phyloP scores from a whole-genome alignment of 106 monocot genomes.

The Ottelia alismoides region DNA sequence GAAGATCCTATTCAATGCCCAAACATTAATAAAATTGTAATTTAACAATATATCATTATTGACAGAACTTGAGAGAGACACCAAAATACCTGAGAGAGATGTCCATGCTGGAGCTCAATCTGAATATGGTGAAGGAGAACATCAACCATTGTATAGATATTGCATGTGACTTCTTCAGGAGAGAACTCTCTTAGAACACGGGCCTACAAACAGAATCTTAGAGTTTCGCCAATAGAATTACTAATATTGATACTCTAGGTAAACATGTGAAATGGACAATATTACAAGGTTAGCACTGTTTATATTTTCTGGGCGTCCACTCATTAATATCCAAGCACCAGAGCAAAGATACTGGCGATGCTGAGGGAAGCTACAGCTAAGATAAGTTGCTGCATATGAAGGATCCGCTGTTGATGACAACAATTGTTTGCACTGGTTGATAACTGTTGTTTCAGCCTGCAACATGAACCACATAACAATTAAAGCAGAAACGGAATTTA shows the following conservation, averaged over 20 bases:
- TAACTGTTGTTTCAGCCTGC: slow-evolving; percentile 92
- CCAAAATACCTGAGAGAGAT: slow-evolving; percentile 44
- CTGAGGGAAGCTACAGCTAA: slow-evolving; percentile 86
- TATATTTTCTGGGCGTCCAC: slow-evolving; percentile 76
- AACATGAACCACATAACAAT: too few relatives aligned
- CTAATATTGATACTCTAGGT: too few relatives aligned
- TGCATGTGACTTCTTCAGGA: slow-evolving; percentile 94
- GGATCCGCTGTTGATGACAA: slow-evolving; percentile 77
- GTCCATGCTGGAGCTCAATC: slow-evolving; percentile 75
- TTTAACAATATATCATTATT: not conserved
- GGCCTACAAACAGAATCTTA: too few relatives aligned
- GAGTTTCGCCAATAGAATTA: too few relatives aligned
- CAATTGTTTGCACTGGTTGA: slow-evolving; percentile 86
- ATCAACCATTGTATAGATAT: slow-evolving; percentile 97
- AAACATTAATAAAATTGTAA: not conserved
- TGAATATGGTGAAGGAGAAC: slow-evolving; percentile 97
- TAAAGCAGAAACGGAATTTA: too few relatives aligned
- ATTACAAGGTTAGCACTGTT: slow-evolving; percentile 81
- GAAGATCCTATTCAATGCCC: slow-evolving; percentile 53
- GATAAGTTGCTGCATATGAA: slow-evolving; percentile 67
- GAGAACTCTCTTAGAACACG: slow-evolving; percentile 88
- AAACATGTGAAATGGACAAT: too few relatives aligned
- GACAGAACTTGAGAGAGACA: not conserved
- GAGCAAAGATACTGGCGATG: slow-evolving; percentile 96
- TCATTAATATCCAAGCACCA: slow-evolving; percentile 97